Evolutionary conservation across 1,139 yeast species (phyloP), one percentile per base, ranked within the genome.

Genomic region (Blastobotrys persicus): DNA sequence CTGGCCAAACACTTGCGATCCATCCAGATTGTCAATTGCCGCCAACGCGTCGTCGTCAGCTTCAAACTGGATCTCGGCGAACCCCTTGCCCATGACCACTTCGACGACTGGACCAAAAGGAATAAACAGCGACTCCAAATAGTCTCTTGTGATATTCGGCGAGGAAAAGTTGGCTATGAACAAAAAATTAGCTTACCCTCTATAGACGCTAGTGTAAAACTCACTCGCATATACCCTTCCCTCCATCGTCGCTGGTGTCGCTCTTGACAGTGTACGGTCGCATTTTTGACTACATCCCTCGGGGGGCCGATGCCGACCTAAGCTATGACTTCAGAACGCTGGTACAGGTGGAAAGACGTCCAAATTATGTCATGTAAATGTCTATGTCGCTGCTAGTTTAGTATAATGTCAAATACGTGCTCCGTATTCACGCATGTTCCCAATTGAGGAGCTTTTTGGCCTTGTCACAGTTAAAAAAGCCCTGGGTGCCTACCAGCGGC

Each of bases 61-160:
- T 38, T 63, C 67, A 48, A 57, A 69, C 40, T 61, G 64, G 2
- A 69, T 54, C 33, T 59, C 58, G 3, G 69, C 70, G 31, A 47
- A 55, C 13, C 63, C 63, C 12, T 38, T 44, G n/a, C 48, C 48
- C 33, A 51, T 42, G 2, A 68, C 60, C 16, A 63, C 53, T 13
- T 59, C 59, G 23, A 58, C 53, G 13, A 70, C 64, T 18, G 69
- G 72, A 2, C 74, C 74, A 56, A 69, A 70, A 7, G 74, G 61
- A 17, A 66, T 45, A 46, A 69, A 69, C 42, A 65, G 44, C 26
- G 55, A 45, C 32, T 59, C 39, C 5, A 65, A 31, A 34, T 60
- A 56, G 5, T 56, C 62, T 32, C 51, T 56, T 14, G 59, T 48
- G 12, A 55, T 52, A 13, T 47, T 23, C 13, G 41, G 19, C 16